Percentiles rank a stretch among this genome's conserved stretches.
These are phyloP conservation scores for Curvularia spicifera DNA, from an alignment of 2,329 filamentous ascomycete species.

Conservation along the genomic window DNA sequence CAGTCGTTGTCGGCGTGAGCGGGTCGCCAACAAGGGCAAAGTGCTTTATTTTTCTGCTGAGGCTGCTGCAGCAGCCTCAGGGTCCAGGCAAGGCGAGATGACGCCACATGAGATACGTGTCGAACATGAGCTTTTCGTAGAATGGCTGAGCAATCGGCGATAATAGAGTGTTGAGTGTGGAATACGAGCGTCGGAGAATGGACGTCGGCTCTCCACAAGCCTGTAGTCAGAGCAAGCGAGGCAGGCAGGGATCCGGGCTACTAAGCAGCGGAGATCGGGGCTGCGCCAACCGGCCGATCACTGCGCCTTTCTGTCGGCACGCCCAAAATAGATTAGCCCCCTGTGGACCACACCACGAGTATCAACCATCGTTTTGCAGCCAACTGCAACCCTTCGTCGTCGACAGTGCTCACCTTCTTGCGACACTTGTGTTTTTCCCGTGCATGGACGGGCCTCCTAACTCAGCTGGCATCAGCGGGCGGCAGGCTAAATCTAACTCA, in stretches of 20 bases:
- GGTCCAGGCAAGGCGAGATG: constrained; percentile 11
- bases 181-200: constrained; percentile 22
- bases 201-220: constrained; percentile 37
- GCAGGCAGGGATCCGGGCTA: constrained; percentile 6
- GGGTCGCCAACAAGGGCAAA: constrained; percentile 17
- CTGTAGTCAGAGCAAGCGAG: constrained; percentile 9
- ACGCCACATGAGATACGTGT: constrained; percentile 13
- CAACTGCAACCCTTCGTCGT: constrained; percentile 10
- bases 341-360: constrained; percentile 20
- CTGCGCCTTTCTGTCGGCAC: constrained; percentile 7
- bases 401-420: constrained; percentile 7
- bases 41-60: neutral
- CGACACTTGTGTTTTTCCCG: constrained; percentile 1
- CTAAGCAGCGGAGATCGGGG: constrained; percentile 9
- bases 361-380: constrained; percentile 20
- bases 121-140: constrained; percentile 3
- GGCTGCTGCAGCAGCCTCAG: constrained; percentile 8
- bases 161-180: constrained; percentile 1
- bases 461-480: constrained; percentile 2
- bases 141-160: constrained; percentile 10
- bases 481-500: neutral
- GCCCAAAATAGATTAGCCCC: constrained; percentile 31
- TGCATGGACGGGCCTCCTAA: constrained; percentile 1
- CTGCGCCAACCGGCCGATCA: constrained; percentile 11
- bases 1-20: constrained; percentile 19